Percentiles rank a stretch among this genome's conserved stretches.
phyloP scores from a whole-genome alignment of 768 basidiomycete genomes.

The Sporobolomyces roseus region DNA sequence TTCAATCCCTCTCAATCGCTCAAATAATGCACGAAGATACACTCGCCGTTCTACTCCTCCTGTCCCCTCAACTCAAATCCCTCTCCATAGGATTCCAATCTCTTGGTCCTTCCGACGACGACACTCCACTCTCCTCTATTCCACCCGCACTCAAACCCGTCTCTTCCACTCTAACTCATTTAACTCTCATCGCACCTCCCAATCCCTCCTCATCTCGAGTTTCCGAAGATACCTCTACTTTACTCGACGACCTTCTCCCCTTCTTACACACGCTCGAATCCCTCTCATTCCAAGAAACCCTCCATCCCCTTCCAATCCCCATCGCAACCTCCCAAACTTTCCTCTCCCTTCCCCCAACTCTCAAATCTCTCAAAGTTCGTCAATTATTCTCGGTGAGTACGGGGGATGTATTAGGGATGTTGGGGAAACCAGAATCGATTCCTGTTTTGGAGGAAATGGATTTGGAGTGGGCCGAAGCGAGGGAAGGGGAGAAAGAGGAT shows the following conservation, averaged over 20 bases:
- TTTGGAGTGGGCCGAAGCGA: background rate
- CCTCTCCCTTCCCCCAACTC: background rate
- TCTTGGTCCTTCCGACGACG: conserved; percentile 25
- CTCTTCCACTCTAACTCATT: background rate
- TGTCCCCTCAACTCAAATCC: background rate
- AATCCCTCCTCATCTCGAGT: background rate
- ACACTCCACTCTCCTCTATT: conserved; percentile 24
- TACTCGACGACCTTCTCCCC: conserved; percentile 26
- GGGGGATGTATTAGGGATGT: conserved; percentile 1
- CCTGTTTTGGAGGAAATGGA: conserved; percentile 5
- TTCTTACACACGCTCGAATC: background rate
- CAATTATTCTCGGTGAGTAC: conserved; percentile 27
- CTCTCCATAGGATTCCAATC: conserved; percentile 20
- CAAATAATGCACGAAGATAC: conserved; percentile 36
- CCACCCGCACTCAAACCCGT: conserved; percentile 14
- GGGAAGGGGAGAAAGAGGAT: background rate
- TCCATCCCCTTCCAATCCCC: background rate
- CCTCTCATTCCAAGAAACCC: conserved; percentile 17
- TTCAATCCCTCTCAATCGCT: conserved; percentile 8
- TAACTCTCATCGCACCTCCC: conserved; percentile 12
- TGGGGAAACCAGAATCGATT: conserved; percentile 1
- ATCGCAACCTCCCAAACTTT: background rate
- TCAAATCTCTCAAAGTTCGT: background rate
- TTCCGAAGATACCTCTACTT: conserved; percentile 2
- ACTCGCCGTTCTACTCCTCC: conserved; percentile 24